Base-by-base conservation (phyloP, 495 filamentous ascomycete genomes). In the Lophium mytilinum region DNA sequence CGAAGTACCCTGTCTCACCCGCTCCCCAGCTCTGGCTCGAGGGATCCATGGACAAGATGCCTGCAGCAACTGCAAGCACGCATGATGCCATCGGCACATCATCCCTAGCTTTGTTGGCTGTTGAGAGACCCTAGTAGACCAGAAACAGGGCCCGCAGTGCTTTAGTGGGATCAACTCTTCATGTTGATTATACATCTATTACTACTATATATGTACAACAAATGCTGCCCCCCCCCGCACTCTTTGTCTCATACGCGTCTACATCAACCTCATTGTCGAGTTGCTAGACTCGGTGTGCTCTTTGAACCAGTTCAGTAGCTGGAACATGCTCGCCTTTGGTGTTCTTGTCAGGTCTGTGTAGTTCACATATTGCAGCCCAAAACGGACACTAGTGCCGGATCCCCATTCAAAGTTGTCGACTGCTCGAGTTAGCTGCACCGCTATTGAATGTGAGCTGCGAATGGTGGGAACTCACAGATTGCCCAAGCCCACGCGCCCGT, bases 331-430 rank as follows among this genome's bases (percentile, higher is more conserved):
- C 1, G 73, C 73, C 55, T 76, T 76, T 4, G 73, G 73, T 24
- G 61, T 67, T 34, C 73, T 61, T 56, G 69, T 65, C 21, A 75
- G 58, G 30, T 65, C 64, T 24, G 67, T 70, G 50, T 72, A 71
- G 55, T 75, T 71, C 10, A 76, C 62, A 55, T 75, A 72, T 60
- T 76, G 72, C 49, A 76, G 34, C 10, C 73, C 73, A 43, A 74
- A 76, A 21, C 69, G 67, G 11, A 69, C 64, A 6, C 42, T 51
- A 10, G 52, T 58, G 9, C 73, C 73, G 10, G 62, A 57, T 19
- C 58, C 63, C 73, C 73, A 76, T 57, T 76, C 73, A 52, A 76
- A 73, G 52, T 75, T 76, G 51, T 64, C 51, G 11, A 43, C 37
- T 53, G n/a, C 19, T 17, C 12, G 4, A 41, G 17, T 41, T 41